Base-by-base conservation (phyloP, 768 basidiomycete species). In the Lyophyllum shimeji region DNA sequence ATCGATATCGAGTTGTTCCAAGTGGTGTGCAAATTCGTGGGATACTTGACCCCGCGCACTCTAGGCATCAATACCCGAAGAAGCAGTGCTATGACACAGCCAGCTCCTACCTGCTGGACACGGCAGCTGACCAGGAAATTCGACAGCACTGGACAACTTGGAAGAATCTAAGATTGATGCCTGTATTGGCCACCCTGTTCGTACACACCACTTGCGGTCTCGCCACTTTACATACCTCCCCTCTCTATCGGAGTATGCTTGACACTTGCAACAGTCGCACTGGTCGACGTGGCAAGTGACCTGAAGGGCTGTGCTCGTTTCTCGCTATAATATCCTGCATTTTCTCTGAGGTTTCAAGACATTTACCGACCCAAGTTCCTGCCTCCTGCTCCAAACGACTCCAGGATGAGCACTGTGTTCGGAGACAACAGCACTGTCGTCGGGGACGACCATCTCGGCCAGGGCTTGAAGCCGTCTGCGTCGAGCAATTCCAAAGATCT, bases 381-480 rank as follows among this genome's bases (percentile, higher is more conserved):
- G 3, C 15, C 42, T 27, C 18, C 45, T 13, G 9, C 23, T 25
- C 25, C 21, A 39, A 43, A 23, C 21, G 27, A 47, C 33, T 58
- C 39, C 37, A 65, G 59, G 46, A 74, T 73, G 71, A 60, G 69
- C 7, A 71, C 74, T 24, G 74, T 71, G 59, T 66, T 77, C 52
- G 75, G 65, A 54, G 83, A 83, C 53, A 72, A 71, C 40, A 56
- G 67, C 7, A 72, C 74, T 23, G 74, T 72, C 59, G 63, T 77
- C 50, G 74, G 66, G 51, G 83, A 82, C 49, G 70, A 72, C 46
- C 67, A 71, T 27, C 82, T 80, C 11, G 72, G 80, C 46, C 74
- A 82, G 45, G 51, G 47, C 44, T 50, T 27, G 46, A 56, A 46
- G 50, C 44, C 48, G 69, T 51, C 47, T 37, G 21, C 46, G 58